A percentile compares a stretch with the other conserved stretches of the same genome.
Conservation (phyloP, 108 stramenopile species). For the Cylindrotheca fusiformis region DNA sequence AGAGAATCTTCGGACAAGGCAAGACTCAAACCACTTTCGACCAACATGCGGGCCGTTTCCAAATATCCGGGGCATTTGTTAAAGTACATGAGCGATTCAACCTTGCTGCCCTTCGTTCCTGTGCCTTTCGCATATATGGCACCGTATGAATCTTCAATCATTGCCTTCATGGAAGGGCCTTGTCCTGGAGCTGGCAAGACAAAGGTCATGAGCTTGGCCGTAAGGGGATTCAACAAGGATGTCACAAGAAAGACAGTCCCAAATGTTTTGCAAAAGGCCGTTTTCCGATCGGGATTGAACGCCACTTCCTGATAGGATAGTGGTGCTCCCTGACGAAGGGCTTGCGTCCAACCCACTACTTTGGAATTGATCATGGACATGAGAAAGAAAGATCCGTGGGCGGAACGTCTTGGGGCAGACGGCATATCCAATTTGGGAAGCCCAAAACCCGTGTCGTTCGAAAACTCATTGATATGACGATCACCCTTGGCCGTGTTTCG, state of each 20-base stretch:
- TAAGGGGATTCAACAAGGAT: conserved; percentile 56
- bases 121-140: conserved; percentile 44
- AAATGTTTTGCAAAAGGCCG: conserved; percentile 44
- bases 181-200: conserved; percentile 73
- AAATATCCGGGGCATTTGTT: conserved; percentile 63
- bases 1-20: conserved; percentile 24
- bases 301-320: conserved; percentile 59
- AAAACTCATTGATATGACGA: background rate
- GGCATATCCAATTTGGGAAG: conserved; percentile 6
- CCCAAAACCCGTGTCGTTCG: too few species aligned
- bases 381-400: conserved; percentile 47
- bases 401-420: conserved; percentile 3
- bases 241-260: conserved; percentile 34
- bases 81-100: conserved; percentile 55
- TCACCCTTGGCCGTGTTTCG: background rate
- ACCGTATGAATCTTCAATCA: conserved; percentile 59
- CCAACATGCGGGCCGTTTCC: conserved; percentile 76
- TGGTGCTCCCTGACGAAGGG: conserved; percentile 31
- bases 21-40: conserved; percentile 71
- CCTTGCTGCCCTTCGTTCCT: conserved; percentile 51
- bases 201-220: conserved; percentile 40
- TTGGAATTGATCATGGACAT: conserved; percentile 73
- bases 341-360: conserved; percentile 59
- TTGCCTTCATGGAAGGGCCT: conserved; percentile 67
- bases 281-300: conserved; percentile 27